These are phyloP conservation scores for Calocybe gangraenosa DNA, from an alignment of 768 basidiomycete genomes.

Conservation along the genomic window DNA sequence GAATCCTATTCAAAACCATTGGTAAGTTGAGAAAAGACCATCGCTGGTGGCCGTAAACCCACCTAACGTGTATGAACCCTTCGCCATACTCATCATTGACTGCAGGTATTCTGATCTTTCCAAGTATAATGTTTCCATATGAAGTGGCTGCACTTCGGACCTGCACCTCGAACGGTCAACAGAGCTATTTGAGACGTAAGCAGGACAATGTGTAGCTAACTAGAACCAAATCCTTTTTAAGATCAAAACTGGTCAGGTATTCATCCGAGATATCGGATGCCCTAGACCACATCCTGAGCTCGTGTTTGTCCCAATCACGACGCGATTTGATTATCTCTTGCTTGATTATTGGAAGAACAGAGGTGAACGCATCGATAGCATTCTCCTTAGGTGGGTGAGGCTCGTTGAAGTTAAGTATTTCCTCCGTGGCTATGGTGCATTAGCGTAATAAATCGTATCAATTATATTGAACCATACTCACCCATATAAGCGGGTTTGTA, in stretches of 20 bases:
- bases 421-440: slow-evolving; percentile 43
- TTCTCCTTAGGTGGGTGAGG: slow-evolving; percentile 58
- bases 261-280: slow-evolving; percentile 48
- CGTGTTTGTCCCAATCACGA: slow-evolving; percentile 67
- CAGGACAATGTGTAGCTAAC: slow-evolving; percentile 24
- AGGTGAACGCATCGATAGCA: slow-evolving; percentile 62
- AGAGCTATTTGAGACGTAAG: not conserved
- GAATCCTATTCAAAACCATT: slow-evolving; percentile 44
- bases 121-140: slow-evolving; percentile 69
- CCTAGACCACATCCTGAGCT: slow-evolving; percentile 68
- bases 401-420: slow-evolving; percentile 52
- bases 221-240: slow-evolving; percentile 39
- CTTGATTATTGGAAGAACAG: slow-evolving; percentile 54
- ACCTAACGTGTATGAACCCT: slow-evolving; percentile 74
- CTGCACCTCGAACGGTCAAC: slow-evolving; percentile 15
- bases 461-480: not conserved
- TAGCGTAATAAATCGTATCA: not conserved
- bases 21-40: not conserved
- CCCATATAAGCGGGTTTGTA: no score
- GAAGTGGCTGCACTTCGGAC: slow-evolving; percentile 54
- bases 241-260: slow-evolving; percentile 47
- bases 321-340: slow-evolving; percentile 64
- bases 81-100: slow-evolving; percentile 57
- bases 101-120: slow-evolving; percentile 71
- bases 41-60: slow-evolving; percentile 5